These are phyloP conservation scores for Magnusiomyces suaveolens DNA, from an alignment of 1,139 yeast genomes.

Conservation along the genomic window DNA sequence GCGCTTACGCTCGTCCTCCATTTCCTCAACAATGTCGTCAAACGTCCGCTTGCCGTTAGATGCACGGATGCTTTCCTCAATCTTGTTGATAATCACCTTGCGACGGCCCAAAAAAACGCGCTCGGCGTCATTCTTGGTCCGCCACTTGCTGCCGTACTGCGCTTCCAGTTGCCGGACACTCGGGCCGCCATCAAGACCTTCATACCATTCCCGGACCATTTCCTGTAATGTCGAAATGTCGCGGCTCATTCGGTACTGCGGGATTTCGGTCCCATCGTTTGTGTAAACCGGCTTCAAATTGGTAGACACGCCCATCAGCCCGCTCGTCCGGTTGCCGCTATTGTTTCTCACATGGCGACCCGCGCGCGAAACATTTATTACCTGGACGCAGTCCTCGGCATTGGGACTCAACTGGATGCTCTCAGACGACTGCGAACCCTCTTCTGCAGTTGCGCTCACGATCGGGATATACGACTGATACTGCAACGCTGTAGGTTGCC, in stretches of 20 bases:
- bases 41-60: neutral
- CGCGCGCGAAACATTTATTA: too few species aligned
- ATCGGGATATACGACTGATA: too few species aligned
- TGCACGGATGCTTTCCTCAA: constrained; percentile 2
- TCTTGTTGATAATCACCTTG: constrained; percentile 15
- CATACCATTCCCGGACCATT: constrained; percentile 17
- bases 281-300: neutral
- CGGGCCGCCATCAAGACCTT: constrained; percentile 18
- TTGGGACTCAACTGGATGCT: neutral
- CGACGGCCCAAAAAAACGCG: constrained; percentile 18
- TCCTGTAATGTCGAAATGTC: constrained; percentile 16
- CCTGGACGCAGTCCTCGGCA: too few species aligned
- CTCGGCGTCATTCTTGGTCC: constrained; percentile 16
- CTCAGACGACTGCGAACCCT: too few species aligned
- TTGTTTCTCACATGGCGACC: neutral
- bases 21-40: constrained; percentile 6
- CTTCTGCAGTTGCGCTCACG: too few species aligned
- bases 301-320: neutral
- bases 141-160: constrained; percentile 17
- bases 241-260: constrained; percentile 17
- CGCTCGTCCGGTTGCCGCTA: neutral
- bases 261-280: constrained; percentile 3
- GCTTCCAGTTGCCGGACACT: constrained; percentile 16
- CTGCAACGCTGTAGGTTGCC: too few species aligned
- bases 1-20: constrained; percentile 5